Conservation (phyloP, 345 rosid genomes). For the Boechera divaricarpa region DNA sequence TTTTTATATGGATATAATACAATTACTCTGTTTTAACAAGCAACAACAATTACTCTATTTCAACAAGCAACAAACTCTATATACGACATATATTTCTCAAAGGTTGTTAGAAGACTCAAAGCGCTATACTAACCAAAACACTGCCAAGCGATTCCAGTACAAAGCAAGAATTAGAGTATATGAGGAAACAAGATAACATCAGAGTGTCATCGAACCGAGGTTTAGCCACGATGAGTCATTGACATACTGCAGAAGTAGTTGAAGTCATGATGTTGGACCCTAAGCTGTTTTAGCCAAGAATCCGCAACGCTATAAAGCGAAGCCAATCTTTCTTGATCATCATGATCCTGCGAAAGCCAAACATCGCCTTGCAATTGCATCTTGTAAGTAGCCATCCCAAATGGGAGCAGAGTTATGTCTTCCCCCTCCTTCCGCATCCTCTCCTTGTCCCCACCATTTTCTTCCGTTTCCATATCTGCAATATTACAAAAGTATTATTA, state of each 20-base stretch:
- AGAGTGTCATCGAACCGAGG: conserved; percentile 11
- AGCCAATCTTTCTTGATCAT: conserved; percentile 75
- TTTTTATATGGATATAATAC: too few species aligned
- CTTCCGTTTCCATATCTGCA: conserved; percentile 64
- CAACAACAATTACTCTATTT: conserved; percentile 38
- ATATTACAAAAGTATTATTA: background rate
- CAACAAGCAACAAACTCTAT: conserved; percentile 44
- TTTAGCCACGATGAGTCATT: conserved; percentile 63
- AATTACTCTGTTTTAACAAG: conserved; percentile 35
- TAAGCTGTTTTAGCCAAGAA: conserved; percentile 97
- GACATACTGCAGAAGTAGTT: conserved; percentile 71
- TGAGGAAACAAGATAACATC: background rate
- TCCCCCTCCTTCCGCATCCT: conserved; percentile 61
- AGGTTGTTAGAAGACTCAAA: conserved; percentile 38
- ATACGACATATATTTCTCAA: conserved; percentile 38
- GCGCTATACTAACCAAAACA: conserved; percentile 40
- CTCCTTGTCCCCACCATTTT: conserved; percentile 55
- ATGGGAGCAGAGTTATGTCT: conserved; percentile 64
- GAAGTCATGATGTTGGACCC: conserved; percentile 96
- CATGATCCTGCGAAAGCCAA: conserved; percentile 77
- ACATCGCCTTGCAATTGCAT: conserved; percentile 97
- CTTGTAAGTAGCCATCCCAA: conserved; percentile 95
- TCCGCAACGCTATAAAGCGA: conserved; percentile 92
- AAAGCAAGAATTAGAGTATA: conserved; percentile 20
- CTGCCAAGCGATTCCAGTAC: conserved; percentile 24